Evolutionary conservation across 2,329 filamentous ascomycete genomes (phyloP).

Genomic region (Sclerotinia glacialis): DNA sequence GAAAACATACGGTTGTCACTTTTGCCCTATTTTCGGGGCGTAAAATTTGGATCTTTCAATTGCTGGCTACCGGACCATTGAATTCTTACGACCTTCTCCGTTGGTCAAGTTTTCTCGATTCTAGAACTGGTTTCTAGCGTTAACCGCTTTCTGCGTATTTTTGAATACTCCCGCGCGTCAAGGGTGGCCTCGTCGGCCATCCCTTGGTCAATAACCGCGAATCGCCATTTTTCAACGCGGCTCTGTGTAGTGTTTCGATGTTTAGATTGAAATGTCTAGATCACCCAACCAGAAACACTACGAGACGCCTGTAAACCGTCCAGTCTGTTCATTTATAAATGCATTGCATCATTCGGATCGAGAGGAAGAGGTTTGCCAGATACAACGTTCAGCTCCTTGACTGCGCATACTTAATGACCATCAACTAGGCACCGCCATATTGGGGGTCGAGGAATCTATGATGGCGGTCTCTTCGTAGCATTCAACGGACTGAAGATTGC

Average conservation of each 20-base stretch:
- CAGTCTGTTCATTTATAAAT: not conserved
- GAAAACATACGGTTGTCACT: not conserved
- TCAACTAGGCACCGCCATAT: no score
- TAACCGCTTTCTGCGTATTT: not conserved
- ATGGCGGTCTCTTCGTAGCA: no score
- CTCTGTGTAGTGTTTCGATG: not conserved
- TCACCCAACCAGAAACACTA: not conserved
- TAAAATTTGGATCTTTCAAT: not conserved
- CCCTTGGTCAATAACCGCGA: slow-evolving; percentile 1
- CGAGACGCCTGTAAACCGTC: not conserved
- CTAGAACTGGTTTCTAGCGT: not conserved
- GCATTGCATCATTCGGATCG: not conserved
- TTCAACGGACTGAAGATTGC: no score
- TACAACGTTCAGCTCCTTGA: not conserved
- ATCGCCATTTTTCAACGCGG: not conserved
- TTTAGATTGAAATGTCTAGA: not conserved
- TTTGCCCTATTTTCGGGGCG: not conserved
- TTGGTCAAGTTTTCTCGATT: not conserved
- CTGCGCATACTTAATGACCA: not conserved
- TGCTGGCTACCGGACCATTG: not conserved
- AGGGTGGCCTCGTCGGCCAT: not conserved
- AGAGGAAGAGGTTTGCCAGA: no score
- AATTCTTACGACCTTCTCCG: not conserved
- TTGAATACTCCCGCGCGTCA: not conserved
- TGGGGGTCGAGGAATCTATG: no score